Percentiles rank a stretch among this genome's conserved stretches.
Evolutionary conservation across 306 rosid species (phyloP).

Genomic region (Begonia masoniana): DNA sequence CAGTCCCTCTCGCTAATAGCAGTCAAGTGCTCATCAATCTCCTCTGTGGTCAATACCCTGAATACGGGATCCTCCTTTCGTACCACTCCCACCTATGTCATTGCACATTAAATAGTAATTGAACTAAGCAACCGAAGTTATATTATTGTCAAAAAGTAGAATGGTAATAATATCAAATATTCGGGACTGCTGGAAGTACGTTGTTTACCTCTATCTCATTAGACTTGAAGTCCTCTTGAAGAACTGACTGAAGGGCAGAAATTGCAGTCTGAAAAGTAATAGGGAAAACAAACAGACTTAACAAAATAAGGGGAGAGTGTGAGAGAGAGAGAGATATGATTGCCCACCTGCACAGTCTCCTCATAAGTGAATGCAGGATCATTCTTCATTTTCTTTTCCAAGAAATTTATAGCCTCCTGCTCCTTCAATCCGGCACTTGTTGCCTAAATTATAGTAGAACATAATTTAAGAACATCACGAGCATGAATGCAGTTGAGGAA

Average conservation of each 20-base stretch:
- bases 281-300: neutral
- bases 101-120: no score
- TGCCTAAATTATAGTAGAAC: conserved; percentile 40
- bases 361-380: conserved; percentile 87
- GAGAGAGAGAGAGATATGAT: neutral
- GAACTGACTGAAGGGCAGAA: conserved; percentile 96
- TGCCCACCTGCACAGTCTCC: conserved; percentile 94
- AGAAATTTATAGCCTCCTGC: conserved; percentile 96
- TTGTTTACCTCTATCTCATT: conserved; percentile 77
- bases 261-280: conserved; percentile 60
- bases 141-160: neutral
- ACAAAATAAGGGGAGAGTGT: neutral
- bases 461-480: no score
- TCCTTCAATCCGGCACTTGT: conserved; percentile 97
- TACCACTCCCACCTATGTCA: conserved; percentile 89
- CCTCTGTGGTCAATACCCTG: conserved; percentile 75
- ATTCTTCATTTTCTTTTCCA: conserved; percentile 99
- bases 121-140: no score
- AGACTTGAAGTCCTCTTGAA: conserved; percentile 97
- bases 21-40: conserved; percentile 95
- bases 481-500: no score
- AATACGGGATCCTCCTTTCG: conserved; percentile 55
- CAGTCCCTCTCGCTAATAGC: conserved; percentile 97
- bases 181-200: neutral
- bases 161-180: neutral